These are phyloP conservation scores for Phaeosphaeria sp. DNA, from an alignment of 2,329 filamentous ascomycete genomes.

Conservation along the genomic window DNA sequence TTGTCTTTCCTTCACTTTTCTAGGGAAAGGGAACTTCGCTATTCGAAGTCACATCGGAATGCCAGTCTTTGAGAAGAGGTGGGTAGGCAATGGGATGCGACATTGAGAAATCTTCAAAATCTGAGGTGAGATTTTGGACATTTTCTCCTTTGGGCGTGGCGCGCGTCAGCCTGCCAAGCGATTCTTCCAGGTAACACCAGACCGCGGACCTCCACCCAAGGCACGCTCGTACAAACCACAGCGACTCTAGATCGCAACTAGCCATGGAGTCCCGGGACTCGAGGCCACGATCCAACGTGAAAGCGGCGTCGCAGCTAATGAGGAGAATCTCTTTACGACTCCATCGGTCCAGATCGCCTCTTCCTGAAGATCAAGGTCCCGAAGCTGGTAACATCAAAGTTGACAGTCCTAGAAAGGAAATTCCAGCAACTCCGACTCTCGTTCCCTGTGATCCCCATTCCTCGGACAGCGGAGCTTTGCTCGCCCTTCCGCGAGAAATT, in stretches of 20 bases:
- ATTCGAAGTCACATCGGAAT: too few species aligned
- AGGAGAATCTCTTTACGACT: background rate
- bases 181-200: background rate
- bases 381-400: too few species aligned
- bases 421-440: background rate
- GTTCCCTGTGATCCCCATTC: background rate
- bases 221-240: background rate
- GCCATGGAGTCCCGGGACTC: background rate
- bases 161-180: background rate
- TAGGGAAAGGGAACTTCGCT: too few species aligned
- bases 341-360: background rate
- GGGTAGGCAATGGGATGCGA: too few species aligned
- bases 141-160: background rate
- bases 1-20: too few species aligned
- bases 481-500: slow-evolving; percentile 19
- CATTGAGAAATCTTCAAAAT: too few species aligned
- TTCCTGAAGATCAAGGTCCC: background rate
- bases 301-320: background rate
- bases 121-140: background rate
- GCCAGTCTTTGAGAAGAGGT: too few species aligned
- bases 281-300: background rate
- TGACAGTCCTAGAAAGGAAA: too few species aligned
- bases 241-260: background rate
- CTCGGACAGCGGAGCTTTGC: background rate
- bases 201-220: background rate